Conservation (phyloP, 805 yeast genomes). For the Kodamaea kaohsiungensis region DNA sequence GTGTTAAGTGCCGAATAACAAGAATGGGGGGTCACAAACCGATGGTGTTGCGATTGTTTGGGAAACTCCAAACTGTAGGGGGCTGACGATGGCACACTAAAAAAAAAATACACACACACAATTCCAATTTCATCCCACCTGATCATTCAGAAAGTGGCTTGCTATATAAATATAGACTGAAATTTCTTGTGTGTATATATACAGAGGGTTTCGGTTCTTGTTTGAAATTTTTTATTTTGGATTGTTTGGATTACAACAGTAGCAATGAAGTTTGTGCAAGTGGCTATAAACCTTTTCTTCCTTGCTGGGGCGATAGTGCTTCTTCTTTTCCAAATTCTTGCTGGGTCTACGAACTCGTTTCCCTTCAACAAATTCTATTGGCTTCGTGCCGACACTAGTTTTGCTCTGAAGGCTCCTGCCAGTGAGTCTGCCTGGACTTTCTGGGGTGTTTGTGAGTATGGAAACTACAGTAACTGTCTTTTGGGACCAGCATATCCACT, state of each 20-base stretch:
- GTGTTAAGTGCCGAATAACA: neutral
- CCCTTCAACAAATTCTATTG: slow-evolving; percentile 76
- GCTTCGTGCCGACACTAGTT: slow-evolving; percentile 71
- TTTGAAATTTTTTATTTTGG: neutral
- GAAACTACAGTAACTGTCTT: slow-evolving; percentile 53
- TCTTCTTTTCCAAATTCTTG: slow-evolving; percentile 63
- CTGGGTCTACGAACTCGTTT: slow-evolving; percentile 59
- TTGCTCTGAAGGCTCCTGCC: slow-evolving; percentile 48
- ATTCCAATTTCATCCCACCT: slow-evolving; percentile 5
- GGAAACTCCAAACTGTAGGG: neutral
- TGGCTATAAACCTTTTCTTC: slow-evolving; percentile 35
- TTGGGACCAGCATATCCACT: slow-evolving; percentile 80
- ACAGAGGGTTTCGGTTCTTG: neutral
- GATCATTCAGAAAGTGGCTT: slow-evolving; percentile 8
- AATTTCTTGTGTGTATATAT: slow-evolving; percentile 2
- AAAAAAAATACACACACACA: neutral
- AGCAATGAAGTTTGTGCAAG: slow-evolving; percentile 10
- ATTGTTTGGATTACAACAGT: neutral
- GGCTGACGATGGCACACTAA: neutral
- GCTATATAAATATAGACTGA: slow-evolving; percentile 7
- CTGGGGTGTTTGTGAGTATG: slow-evolving; percentile 67
- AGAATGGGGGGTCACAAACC: neutral
- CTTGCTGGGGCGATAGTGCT: slow-evolving; percentile 48
- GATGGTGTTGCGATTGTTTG: neutral
- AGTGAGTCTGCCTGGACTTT: slow-evolving; percentile 73